Evolutionary conservation across 352 stramenopile genomes (phyloP).

Genomic region (Globisporangium mamillatum): DNA sequence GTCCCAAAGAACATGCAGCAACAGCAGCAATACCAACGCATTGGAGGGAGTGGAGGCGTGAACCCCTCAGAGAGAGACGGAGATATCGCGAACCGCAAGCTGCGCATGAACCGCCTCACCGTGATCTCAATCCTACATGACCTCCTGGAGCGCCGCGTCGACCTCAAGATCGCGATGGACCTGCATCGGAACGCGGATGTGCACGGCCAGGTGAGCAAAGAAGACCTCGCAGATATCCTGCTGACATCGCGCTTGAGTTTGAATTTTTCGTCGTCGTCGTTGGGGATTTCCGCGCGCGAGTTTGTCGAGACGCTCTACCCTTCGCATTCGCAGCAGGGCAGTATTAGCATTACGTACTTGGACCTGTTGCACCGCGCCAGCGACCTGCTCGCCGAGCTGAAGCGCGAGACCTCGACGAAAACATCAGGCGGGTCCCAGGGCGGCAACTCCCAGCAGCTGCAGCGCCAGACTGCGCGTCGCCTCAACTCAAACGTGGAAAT

Average conservation of each 20-base stretch:
- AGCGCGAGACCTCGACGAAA: slow-evolving; percentile 3
- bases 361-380: slow-evolving; percentile 65
- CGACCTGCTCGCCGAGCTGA: slow-evolving; percentile 52
- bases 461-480: slow-evolving; percentile 35
- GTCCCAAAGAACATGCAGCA: slow-evolving; percentile 9
- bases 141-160: slow-evolving; percentile 61
- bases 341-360: slow-evolving; percentile 38
- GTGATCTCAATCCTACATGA: slow-evolving; percentile 64
- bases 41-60: background rate
- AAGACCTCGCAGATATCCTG: slow-evolving; percentile 64
- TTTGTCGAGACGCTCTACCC: slow-evolving; percentile 69
- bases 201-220: slow-evolving; percentile 55
- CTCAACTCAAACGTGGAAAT: slow-evolving; percentile 31
- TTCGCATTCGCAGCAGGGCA: slow-evolving; percentile 13
- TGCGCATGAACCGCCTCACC: slow-evolving; percentile 29
- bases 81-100: slow-evolving; percentile 18
- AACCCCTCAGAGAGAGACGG: background rate
- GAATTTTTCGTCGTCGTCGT: slow-evolving; percentile 35
- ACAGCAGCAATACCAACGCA: background rate
- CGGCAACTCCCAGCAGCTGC: slow-evolving; percentile 29
- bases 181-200: slow-evolving; percentile 54
- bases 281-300: slow-evolving; percentile 41
- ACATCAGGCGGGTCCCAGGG: background rate
- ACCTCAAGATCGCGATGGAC: slow-evolving; percentile 72
- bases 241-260: slow-evolving; percentile 58